Conservation (phyloP, 2,329 filamentous ascomycete species). For the Cercospora brassicicola region DNA sequence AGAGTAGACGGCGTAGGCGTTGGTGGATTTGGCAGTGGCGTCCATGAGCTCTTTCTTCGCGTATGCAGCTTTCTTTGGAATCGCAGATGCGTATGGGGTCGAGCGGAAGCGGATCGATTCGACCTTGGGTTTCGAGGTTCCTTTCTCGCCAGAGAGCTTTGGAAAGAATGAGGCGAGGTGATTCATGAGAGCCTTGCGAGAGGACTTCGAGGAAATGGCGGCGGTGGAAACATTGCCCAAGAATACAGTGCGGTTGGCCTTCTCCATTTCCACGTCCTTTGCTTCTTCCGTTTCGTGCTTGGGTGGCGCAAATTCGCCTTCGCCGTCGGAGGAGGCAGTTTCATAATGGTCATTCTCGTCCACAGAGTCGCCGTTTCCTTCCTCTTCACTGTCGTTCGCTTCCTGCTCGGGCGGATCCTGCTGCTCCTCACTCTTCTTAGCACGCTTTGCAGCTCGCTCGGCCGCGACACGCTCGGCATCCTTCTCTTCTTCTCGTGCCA, state of each 20-base stretch:
- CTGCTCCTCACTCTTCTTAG: conserved; percentile 32
- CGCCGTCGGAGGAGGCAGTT: conserved; percentile 39
- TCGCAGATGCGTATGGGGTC: conserved; percentile 74
- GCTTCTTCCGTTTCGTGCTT: conserved; percentile 52
- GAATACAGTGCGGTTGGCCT: conserved; percentile 87
- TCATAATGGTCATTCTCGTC: conserved; percentile 31
- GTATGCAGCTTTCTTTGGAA: conserved; percentile 92
- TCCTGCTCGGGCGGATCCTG: conserved; percentile 18
- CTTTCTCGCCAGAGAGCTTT: conserved; percentile 49
- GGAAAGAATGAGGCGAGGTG: conserved; percentile 77
- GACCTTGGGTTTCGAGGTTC: conserved; percentile 65
- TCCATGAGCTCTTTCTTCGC: conserved; percentile 89
- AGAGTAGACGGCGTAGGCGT: conserved; percentile 90
- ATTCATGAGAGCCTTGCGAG: conserved; percentile 72
- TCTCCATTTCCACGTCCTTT: conserved; percentile 66
- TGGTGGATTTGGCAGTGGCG: conserved; percentile 86
- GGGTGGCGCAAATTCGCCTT: conserved; percentile 58
- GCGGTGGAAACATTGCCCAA: conserved; percentile 83
- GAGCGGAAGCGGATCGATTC: conserved; percentile 94
- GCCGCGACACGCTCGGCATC: conserved; percentile 32
- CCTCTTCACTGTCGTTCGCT: conserved; percentile 30
- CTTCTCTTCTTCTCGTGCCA: conserved; percentile 52
- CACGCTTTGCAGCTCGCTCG: conserved; percentile 36
- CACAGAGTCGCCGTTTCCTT: conserved; percentile 31
- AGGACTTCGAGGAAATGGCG: conserved; percentile 78